phyloP scores from a whole-genome alignment of 805 yeast species.

The Hanseniaspora hatyaiensis region DNA sequence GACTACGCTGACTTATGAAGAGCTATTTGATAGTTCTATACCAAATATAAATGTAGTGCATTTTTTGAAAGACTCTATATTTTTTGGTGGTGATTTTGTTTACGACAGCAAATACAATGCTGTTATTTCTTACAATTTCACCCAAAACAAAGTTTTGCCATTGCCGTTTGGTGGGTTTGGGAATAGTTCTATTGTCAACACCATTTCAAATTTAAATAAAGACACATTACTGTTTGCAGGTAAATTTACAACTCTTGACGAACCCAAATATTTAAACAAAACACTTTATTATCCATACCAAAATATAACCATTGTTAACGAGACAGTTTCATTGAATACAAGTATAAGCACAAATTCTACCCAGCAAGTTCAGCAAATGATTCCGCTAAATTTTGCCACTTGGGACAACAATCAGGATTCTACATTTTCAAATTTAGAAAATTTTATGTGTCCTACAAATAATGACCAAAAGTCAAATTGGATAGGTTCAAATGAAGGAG shows the following conservation, averaged over 20 bases:
- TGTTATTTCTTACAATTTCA: constrained; percentile 45
- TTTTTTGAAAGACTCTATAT: constrained; percentile 44
- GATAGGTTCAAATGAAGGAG: constrained; percentile 43
- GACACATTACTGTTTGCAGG: constrained; percentile 71
- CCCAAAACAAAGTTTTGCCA: constrained; percentile 32
- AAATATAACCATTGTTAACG: constrained; percentile 17
- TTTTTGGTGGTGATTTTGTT: constrained; percentile 69
- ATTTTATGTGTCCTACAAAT: constrained; percentile 47
- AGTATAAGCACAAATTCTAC: constrained; percentile 23
- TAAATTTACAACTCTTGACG: constrained; percentile 49
- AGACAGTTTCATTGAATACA: constrained; percentile 24
- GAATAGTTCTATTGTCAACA: constrained; percentile 42
- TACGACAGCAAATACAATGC: constrained; percentile 39
- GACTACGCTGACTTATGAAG: constrained; percentile 23
- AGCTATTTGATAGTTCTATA: constrained; percentile 23
- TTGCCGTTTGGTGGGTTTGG: constrained; percentile 74
- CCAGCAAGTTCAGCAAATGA: constrained; percentile 45
- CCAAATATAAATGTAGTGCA: constrained; percentile 34
- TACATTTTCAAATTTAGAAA: constrained; percentile 28
- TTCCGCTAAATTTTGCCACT: constrained; percentile 47
- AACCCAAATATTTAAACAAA: constrained; percentile 31
- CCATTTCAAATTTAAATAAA: constrained; percentile 44
- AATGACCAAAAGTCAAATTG: constrained; percentile 35
- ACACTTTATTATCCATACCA: constrained; percentile 20
- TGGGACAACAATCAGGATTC: constrained; percentile 35